Conservation (phyloP, 2,329 filamentous ascomycete genomes). For the Juglanconis juglandina region DNA sequence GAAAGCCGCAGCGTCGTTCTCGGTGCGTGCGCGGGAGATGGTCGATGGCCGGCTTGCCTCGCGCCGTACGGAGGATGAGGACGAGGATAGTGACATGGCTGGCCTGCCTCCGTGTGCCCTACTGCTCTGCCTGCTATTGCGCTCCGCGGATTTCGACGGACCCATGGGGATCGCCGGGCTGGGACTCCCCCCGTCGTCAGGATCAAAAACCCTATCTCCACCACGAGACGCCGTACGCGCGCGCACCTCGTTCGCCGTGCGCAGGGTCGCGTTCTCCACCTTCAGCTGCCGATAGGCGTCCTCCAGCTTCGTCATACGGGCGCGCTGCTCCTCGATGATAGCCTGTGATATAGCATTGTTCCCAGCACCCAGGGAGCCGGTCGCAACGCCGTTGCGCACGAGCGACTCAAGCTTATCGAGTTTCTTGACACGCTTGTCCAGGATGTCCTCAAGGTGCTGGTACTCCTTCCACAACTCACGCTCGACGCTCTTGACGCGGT, state of each 20-base stretch:
- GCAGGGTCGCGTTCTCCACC: slow-evolving; percentile 67
- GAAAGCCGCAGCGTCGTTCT: background rate
- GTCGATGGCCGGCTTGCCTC: slow-evolving; percentile 27
- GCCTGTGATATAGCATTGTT: slow-evolving; percentile 6
- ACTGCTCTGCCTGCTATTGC: slow-evolving; percentile 17
- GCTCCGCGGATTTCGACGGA: slow-evolving; percentile 35
- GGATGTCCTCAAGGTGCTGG: slow-evolving; percentile 74
- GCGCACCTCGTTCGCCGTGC: slow-evolving; percentile 58
- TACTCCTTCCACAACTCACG: slow-evolving; percentile 89
- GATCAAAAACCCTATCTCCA: slow-evolving; percentile 37
- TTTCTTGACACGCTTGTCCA: slow-evolving; percentile 77
- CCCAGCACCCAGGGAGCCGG: slow-evolving; percentile 38
- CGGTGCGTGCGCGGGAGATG: slow-evolving; percentile 29
- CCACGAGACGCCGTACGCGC: slow-evolving; percentile 37
- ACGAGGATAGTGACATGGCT: slow-evolving; percentile 14
- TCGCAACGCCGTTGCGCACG: slow-evolving; percentile 62
- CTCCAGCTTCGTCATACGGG: slow-evolving; percentile 52
- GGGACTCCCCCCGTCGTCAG: slow-evolving; percentile 43
- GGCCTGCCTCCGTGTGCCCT: slow-evolving; percentile 17
- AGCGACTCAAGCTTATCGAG: slow-evolving; percentile 82
- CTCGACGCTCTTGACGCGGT: slow-evolving; percentile 80
- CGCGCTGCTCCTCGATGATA: slow-evolving; percentile 37
- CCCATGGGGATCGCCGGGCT: slow-evolving; percentile 54
- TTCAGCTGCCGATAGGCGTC: slow-evolving; percentile 62
- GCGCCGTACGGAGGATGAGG: slow-evolving; percentile 18